Conservation (phyloP, 2,329 filamentous ascomycete genomes). For the Dothideomycetes sp. region DNA sequence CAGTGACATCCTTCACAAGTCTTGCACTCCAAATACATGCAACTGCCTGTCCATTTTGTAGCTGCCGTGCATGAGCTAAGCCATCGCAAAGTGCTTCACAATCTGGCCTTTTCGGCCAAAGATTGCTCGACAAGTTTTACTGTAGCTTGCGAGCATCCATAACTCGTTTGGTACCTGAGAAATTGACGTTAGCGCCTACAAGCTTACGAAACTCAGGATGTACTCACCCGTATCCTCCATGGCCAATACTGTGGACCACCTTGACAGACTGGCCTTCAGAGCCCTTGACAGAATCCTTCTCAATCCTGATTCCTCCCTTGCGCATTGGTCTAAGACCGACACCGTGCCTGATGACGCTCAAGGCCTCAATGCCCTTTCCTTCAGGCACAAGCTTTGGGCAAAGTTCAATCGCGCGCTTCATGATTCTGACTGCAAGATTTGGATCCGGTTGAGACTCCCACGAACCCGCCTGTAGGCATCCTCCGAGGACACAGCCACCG, state of each 20-base stretch:
- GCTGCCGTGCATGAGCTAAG: background rate
- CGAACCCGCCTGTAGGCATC: slow-evolving; percentile 66
- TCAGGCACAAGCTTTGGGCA: slow-evolving; percentile 51
- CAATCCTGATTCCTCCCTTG: slow-evolving; percentile 61
- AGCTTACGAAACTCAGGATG: background rate
- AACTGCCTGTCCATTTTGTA: too few relatives aligned
- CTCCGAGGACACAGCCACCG: slow-evolving; percentile 82
- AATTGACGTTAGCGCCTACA: background rate
- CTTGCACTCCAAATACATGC: too few relatives aligned
- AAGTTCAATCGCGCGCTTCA: slow-evolving; percentile 60
- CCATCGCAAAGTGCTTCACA: slow-evolving; percentile 9
- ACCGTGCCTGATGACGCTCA: slow-evolving; percentile 69
- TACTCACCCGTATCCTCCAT: slow-evolving; percentile 57
- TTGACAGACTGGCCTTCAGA: slow-evolving; percentile 28
- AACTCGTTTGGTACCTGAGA: slow-evolving; percentile 37
- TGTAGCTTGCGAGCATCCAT: slow-evolving; percentile 30
- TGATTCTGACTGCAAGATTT: slow-evolving; percentile 70
- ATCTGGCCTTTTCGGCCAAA: slow-evolving; percentile 15
- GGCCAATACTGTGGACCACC: slow-evolving; percentile 75
- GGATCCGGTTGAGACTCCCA: slow-evolving; percentile 74
- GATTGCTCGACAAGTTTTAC: slow-evolving; percentile 28
- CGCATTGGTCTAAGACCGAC: slow-evolving; percentile 72
- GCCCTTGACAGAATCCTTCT: slow-evolving; percentile 56
- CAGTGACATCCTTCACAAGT: too few relatives aligned
- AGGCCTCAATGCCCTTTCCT: slow-evolving; percentile 57